Base-by-base conservation (phyloP, 2,329 filamentous ascomycete species). In the Ascomycota sp. region DNA sequence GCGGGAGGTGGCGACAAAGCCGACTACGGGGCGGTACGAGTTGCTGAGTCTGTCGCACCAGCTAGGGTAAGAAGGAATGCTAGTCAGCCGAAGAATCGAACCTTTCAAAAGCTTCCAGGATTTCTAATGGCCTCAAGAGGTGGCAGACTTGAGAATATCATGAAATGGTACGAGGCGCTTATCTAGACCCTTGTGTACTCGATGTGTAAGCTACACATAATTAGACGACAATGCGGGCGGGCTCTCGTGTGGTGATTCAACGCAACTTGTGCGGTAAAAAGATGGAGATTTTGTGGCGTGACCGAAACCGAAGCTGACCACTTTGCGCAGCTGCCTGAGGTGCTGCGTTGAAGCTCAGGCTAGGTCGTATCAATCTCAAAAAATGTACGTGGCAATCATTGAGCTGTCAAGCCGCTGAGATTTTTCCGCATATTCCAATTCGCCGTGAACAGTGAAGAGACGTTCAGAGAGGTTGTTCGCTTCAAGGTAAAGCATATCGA, bases 151-250 rank as follows among this genome's bases (percentile, higher is more conserved):
- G 44, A 20, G 43, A 51, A 46, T 51, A 45, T 44, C 30, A 35
- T 33, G 36, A 35, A 47, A 44, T n/a, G n/a, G n/a, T n/a, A n/a
- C n/a, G n/a, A 63, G 57, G 63, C 47, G 51, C 56, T 57, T 55
- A 50, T 48, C 56, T 54, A 48, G 44, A 48, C 53, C 47, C 45
- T 53, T 51, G 47, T 55, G 54, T 48, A 47, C 47, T 47, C 44
- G 43, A 49, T 15, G 50, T 63, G 55, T 59, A 63, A 55, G 60
- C 59, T 63, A 63, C 46, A 53, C 50, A 45, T 49, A 56, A 54
- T 51, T 62, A 61, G 57, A 63, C 48, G 53, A 44, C 42, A 32
- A 23, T 15, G 15, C 21, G 9, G 11, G n/a, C 27, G 20, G 8
- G 20, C 8, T 3, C 20, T 10, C 7, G 7, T 25, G 5, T 5